Conservation (phyloP, 164 flowering plant species). For the Santalum album region DNA sequence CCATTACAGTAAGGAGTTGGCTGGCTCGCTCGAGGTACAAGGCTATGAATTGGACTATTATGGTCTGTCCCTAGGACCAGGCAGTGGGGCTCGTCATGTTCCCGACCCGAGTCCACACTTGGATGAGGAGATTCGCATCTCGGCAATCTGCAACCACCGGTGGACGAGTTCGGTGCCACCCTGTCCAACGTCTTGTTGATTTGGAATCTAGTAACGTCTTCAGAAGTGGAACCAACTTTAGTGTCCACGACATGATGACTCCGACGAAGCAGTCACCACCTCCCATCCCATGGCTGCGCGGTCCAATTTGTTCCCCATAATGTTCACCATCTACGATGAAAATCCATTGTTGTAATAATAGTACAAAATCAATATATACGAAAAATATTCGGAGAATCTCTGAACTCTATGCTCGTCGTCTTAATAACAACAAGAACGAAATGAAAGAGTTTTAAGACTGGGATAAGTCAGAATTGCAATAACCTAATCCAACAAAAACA, state of each 20-base stretch:
- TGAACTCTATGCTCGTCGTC: too few relatives aligned
- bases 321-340: slow-evolving; percentile 31
- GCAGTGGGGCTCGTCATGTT: too few relatives aligned
- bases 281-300: slow-evolving; percentile 43
- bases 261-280: slow-evolving; percentile 47
- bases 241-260: slow-evolving; percentile 31
- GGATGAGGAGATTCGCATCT: slow-evolving; percentile 22
- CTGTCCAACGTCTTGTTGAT: slow-evolving; percentile 18
- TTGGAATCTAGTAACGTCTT: slow-evolving; percentile 24
- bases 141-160: slow-evolving; percentile 28
- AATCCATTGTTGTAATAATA: too few relatives aligned
- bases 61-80: too few relatives aligned
- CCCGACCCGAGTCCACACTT: not conserved
- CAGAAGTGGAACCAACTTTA: slow-evolving; percentile 33
- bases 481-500: too few relatives aligned
- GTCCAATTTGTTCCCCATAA: slow-evolving; percentile 23
- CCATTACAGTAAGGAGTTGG: slow-evolving; percentile 16
- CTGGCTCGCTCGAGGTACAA: slow-evolving; percentile 19
- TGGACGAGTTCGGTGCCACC: slow-evolving; percentile 19
- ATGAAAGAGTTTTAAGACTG: too few relatives aligned
- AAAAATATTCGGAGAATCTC: too few relatives aligned
- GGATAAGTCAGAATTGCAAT: too few relatives aligned
- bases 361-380: too few relatives aligned
- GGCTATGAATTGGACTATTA: slow-evolving; percentile 7
- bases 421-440: too few relatives aligned